Percentiles rank a stretch among this genome's conserved stretches.
These are phyloP conservation scores for Penicillium sp. DNA, from an alignment of 2,329 filamentous ascomycete species.

Conservation along the genomic window DNA sequence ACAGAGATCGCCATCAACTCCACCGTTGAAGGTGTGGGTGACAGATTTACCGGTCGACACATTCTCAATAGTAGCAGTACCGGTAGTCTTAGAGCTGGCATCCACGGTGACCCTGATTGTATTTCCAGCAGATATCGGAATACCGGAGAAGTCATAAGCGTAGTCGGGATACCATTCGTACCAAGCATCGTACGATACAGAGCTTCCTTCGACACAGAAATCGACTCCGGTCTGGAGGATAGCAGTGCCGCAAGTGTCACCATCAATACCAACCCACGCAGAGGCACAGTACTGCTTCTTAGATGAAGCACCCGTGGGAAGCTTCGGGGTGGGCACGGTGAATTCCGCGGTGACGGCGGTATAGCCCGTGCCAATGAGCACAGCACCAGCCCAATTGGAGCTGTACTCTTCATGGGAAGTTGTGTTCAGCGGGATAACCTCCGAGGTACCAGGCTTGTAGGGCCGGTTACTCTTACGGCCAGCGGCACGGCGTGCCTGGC, in stretches of 20 bases:
- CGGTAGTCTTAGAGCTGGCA: conserved; percentile 41
- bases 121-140: conserved; percentile 47
- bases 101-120: conserved; percentile 42
- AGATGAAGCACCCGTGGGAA: conserved; percentile 36
- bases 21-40: conserved; percentile 48
- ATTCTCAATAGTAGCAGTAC: conserved; percentile 50
- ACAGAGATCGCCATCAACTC: conserved; percentile 45
- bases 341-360: conserved; percentile 54
- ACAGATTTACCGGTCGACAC: conserved; percentile 50
- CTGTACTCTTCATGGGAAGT: conserved; percentile 48
- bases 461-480: conserved; percentile 31
- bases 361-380: conserved; percentile 52
- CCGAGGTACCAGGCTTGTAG: conserved; percentile 28
- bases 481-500: conserved; percentile 16
- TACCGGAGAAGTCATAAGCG: conserved; percentile 50
- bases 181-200: conserved; percentile 54
- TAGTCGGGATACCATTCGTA: conserved; percentile 60
- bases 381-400: conserved; percentile 58
- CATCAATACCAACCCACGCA: conserved; percentile 61
- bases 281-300: conserved; percentile 45
- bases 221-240: conserved; percentile 59
- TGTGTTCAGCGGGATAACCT: conserved; percentile 32
- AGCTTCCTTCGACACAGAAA: conserved; percentile 46
- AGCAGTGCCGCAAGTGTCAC: conserved; percentile 53
- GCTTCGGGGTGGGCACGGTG: conserved; percentile 49